A percentile compares a stretch with the other conserved stretches of the same genome.
phyloP scores from a whole-genome alignment of 495 filamentous ascomycete genomes.

The Neurospora sp. region DNA sequence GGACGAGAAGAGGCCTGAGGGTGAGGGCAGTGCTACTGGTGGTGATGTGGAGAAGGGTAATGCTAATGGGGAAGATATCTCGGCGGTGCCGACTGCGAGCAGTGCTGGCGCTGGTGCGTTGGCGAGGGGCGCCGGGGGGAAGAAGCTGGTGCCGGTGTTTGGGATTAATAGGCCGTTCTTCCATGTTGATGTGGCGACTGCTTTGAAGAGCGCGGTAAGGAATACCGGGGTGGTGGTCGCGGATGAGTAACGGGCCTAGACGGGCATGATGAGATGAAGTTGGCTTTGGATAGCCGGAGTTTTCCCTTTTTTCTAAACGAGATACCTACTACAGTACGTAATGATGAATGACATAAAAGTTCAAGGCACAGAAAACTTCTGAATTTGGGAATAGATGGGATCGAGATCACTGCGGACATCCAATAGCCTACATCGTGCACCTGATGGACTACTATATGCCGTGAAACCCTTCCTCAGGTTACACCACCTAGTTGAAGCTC shows the following conservation, averaged over 20 bases:
- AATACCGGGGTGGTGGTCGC: not conserved
- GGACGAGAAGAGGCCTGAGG: conserved; percentile 1
- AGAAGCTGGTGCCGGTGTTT: conserved; percentile 24
- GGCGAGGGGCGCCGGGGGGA: conserved; percentile 1
- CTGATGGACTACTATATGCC: not conserved
- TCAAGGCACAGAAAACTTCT: not conserved
- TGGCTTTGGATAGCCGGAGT: not conserved
- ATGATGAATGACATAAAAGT: not conserved
- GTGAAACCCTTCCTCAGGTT: not conserved
- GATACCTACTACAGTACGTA: not conserved
- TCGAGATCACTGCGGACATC: too few relatives aligned
- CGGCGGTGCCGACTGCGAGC: conserved; percentile 4
- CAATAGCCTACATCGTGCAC: not conserved
- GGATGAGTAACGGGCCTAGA: not conserved
- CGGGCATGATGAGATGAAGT: not conserved
- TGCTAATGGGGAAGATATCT: conserved; percentile 7
- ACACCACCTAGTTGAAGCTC: conserved; percentile 9
- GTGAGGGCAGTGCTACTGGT: not conserved
- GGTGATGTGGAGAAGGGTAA: conserved; percentile 2
- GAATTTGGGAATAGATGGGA: not conserved
- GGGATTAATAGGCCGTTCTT: conserved; percentile 45
- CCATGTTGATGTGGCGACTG: conserved; percentile 61
- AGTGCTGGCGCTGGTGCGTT: conserved; percentile 7
- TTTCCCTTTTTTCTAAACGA: not conserved
- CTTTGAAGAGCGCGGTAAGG: conserved; percentile 35